Conservation (phyloP, 192 early-diverging fungal genomes). For the Podila clonocystis region DNA sequence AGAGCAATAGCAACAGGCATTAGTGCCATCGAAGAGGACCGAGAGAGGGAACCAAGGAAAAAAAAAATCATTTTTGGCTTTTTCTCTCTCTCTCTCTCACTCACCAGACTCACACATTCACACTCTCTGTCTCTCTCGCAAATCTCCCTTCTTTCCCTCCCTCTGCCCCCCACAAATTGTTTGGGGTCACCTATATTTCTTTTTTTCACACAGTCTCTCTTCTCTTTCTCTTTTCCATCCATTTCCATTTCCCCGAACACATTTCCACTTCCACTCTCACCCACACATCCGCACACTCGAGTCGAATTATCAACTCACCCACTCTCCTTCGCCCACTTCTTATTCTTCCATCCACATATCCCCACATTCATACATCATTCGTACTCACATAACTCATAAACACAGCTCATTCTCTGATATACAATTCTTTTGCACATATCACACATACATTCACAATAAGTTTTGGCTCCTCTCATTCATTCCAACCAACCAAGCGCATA, state of each 20-base stretch:
- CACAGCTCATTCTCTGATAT: neutral
- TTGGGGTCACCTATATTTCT: neutral
- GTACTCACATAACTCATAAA: neutral
- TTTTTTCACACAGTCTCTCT: neutral
- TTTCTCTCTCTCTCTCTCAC: no score
- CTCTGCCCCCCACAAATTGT: slow-evolving; percentile 10
- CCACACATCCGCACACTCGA: neutral
- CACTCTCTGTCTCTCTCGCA: no score
- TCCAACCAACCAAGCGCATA: neutral
- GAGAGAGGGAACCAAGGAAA: no score
- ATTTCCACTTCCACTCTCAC: neutral
- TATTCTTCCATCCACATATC: neutral
- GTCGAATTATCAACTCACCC: neutral
- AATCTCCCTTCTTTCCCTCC: neutral
- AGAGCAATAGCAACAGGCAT: no score
- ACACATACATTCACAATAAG: neutral
- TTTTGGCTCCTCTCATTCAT: neutral
- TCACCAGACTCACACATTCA: no score
- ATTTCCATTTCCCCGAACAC: neutral
- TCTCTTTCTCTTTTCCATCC: neutral
- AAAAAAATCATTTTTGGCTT: no score
- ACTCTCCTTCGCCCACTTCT: neutral
- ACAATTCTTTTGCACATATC: neutral
- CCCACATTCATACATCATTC: neutral
- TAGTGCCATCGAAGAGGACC: no score